Percentiles rank a stretch among this genome's conserved stretches.
These are phyloP conservation scores for Pythium inflatum DNA, from an alignment of 352 stramenopile genomes.

Conservation along the genomic window DNA sequence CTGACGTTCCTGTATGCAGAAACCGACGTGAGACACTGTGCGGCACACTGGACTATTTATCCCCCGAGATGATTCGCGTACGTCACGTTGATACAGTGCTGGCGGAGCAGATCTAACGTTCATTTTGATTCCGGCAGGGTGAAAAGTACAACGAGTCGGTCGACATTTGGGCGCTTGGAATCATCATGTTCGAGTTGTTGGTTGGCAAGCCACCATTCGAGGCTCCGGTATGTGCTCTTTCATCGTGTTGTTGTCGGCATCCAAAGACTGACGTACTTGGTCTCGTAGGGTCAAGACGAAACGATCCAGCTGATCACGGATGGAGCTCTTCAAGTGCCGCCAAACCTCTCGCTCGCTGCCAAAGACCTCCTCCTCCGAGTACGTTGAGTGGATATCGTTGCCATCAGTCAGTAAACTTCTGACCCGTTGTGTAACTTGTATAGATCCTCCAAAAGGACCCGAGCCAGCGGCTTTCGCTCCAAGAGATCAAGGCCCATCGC, in stretches of 20 bases:
- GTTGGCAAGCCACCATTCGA: slow-evolving; percentile 98
- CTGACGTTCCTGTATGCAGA: slow-evolving; percentile 30
- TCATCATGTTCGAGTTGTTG: slow-evolving; percentile 98
- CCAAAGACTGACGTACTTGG: too few species aligned
- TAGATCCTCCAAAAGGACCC: slow-evolving; percentile 82
- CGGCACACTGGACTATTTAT: slow-evolving; percentile 99
- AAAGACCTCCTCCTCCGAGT: slow-evolving; percentile 77
- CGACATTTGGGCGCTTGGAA: slow-evolving; percentile 99
- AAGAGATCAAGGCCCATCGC: slow-evolving; percentile 74
- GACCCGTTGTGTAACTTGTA: too few species aligned
- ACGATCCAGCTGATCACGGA: slow-evolving; percentile 97
- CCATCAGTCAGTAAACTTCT: too few species aligned
- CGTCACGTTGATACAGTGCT: neutral
- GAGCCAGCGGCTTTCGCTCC: slow-evolving; percentile 56
- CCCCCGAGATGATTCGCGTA: slow-evolving; percentile 98
- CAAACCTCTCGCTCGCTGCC: slow-evolving; percentile 69
- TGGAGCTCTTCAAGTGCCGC: slow-evolving; percentile 62
- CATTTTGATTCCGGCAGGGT: slow-evolving; percentile 42
- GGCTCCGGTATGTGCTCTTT: slow-evolving; percentile 59
- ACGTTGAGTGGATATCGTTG: too few species aligned
- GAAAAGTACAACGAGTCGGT: slow-evolving; percentile 98
- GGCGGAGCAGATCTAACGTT: neutral
- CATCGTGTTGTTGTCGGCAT: too few species aligned
- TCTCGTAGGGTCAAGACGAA: slow-evolving; percentile 93
- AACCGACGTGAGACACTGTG: slow-evolving; percentile 97